Percentiles rank a stretch among this genome's conserved stretches.
These are phyloP conservation scores for Apiotrichum mycotoxinovorans DNA, from an alignment of 1,284 basidiomycete species.

Conservation along the genomic window DNA sequence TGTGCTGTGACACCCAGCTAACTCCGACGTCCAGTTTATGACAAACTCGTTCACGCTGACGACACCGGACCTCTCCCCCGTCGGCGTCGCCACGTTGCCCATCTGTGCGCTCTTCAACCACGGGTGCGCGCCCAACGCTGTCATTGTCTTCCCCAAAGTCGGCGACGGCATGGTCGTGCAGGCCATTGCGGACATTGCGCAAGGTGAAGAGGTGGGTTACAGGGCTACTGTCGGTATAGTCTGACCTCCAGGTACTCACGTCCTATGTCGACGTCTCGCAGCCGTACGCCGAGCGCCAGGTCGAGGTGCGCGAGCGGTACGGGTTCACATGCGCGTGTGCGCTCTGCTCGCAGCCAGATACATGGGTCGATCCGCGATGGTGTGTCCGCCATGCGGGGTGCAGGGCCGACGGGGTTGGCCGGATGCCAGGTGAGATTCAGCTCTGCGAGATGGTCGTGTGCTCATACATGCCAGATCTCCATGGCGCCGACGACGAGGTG, in stretches of 20 bases:
- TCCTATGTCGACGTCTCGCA: conserved; percentile 82
- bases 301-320: conserved; percentile 67
- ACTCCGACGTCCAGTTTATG: conserved; percentile 59
- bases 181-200: conserved; percentile 61
- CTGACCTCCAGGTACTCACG: conserved; percentile 59
- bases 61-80: conserved; percentile 65
- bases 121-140: conserved; percentile 84
- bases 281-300: conserved; percentile 59
- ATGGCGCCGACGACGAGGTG: neutral
- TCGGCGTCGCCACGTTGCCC: conserved; percentile 78
- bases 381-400: conserved; percentile 46
- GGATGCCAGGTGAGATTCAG: conserved; percentile 37
- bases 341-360: conserved; percentile 53
- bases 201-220: conserved; percentile 65
- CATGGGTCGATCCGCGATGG: conserved; percentile 63
- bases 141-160: conserved; percentile 73
- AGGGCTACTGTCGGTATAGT: neutral
- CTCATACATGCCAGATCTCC: conserved; percentile 11
- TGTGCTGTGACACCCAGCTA: neutral
- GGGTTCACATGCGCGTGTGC: conserved; percentile 71
- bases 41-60: conserved; percentile 86
- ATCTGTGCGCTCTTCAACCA: conserved; percentile 80
- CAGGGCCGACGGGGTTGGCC: conserved; percentile 9
- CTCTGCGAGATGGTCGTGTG: neutral
- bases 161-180: conserved; percentile 62